phyloP scores from a whole-genome alignment of 2,329 filamentous ascomycete genomes.

The Botryotinia narcissicola region DNA sequence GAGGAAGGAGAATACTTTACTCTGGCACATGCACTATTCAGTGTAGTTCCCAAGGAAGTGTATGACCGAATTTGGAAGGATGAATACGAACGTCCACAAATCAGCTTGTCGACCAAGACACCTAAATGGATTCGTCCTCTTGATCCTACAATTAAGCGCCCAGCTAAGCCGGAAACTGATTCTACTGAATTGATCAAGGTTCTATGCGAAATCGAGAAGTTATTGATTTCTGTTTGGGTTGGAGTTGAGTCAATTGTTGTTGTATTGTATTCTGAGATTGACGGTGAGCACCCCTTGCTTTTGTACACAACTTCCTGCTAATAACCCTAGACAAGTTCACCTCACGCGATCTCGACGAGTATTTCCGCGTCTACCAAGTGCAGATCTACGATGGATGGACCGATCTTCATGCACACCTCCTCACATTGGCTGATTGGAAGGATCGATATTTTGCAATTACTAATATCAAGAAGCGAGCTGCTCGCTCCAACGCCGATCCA shows the following conservation, averaged over 20 bases:
- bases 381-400: not conserved
- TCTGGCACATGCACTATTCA: not conserved
- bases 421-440: constrained; percentile 4
- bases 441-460: constrained; percentile 10
- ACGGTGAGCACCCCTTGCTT: not conserved
- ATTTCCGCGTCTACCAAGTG: constrained; percentile 1
- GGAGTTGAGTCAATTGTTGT: constrained; percentile 16
- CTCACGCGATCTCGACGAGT: not conserved
- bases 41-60: not conserved
- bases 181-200: not conserved
- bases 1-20: not conserved
- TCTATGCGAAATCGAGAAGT: constrained; percentile 6
- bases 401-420: not conserved
- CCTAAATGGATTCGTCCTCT: constrained; percentile 8
- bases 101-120: not conserved
- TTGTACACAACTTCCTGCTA: not conserved
- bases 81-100: not conserved
- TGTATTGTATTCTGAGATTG: constrained; percentile 1
- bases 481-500: not conserved
- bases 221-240: constrained; percentile 11
- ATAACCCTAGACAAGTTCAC: constrained; percentile 3
- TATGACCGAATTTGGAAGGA: constrained; percentile 8
- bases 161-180: not conserved
- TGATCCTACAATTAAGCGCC: not conserved
- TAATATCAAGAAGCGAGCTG: constrained; percentile 13